Evolutionary conservation across 2,329 filamentous ascomycete genomes (phyloP).

Genomic region (Penicillium sp.): DNA sequence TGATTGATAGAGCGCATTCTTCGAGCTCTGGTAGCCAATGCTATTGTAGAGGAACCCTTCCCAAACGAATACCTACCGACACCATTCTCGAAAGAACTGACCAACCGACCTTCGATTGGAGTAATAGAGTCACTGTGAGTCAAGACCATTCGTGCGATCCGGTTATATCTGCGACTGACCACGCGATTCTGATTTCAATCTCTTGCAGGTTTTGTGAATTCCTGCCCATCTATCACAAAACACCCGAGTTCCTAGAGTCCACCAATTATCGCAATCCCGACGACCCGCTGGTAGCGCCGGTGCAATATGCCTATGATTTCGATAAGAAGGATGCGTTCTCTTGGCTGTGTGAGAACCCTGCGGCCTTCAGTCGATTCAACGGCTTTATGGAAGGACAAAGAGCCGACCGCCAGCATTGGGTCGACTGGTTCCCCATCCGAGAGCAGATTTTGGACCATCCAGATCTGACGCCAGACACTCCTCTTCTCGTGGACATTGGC

Average conservation of each 20-base stretch:
- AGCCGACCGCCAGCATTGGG: conserved; percentile 20
- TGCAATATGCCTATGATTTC: conserved; percentile 16
- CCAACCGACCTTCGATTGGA: conserved; percentile 2
- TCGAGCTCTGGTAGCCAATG: conserved; percentile 2
- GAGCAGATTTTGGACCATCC: conserved; percentile 16
- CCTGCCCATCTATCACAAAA: conserved; percentile 19
- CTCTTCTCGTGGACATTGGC: conserved; percentile 42
- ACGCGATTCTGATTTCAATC: neutral
- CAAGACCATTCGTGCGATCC: neutral
- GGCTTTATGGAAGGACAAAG: conserved; percentile 26
- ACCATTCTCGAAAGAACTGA: conserved; percentile 5
- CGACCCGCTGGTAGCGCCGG: conserved; percentile 10
- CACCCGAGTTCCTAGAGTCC: conserved; percentile 17
- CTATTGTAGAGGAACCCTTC: neutral
- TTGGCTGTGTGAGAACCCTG: conserved; percentile 22
- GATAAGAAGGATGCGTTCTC: conserved; percentile 11
- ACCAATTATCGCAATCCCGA: conserved; percentile 19
- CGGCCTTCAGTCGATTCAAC: conserved; percentile 22
- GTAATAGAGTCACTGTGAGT: conserved; percentile 17
- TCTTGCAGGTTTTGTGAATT: conserved; percentile 25
- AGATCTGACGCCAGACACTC: conserved; percentile 10
- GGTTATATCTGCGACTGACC: neutral
- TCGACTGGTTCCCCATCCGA: conserved; percentile 24
- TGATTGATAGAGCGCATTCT: conserved; percentile 3
- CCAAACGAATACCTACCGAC: conserved; percentile 3